Percentiles rank a stretch among this genome's conserved stretches.
Conservation (phyloP, 345 rosid species). For the Geranium rotundifolium region DNA sequence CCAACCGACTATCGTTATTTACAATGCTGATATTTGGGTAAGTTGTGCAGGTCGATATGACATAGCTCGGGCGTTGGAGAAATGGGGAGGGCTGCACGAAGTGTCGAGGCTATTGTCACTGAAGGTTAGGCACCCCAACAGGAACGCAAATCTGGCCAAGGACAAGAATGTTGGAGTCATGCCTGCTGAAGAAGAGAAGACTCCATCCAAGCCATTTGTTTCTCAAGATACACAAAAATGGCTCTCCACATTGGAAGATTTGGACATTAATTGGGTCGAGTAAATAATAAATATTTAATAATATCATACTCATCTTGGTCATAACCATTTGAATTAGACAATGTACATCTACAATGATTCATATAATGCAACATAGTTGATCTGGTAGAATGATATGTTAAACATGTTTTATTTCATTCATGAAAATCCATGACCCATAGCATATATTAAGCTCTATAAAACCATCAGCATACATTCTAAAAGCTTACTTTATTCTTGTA, state of each 20-base stretch:
- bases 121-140: slow-evolving; percentile 65
- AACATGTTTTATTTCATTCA: no score
- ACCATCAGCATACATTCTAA: no score
- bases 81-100: slow-evolving; percentile 92
- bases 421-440: no score
- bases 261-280: slow-evolving; percentile 76
- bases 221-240: slow-evolving; percentile 78
- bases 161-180: slow-evolving; percentile 20
- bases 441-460: no score
- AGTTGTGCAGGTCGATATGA: slow-evolving; percentile 68
- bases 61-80: slow-evolving; percentile 90
- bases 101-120: slow-evolving; percentile 70
- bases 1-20: no score
- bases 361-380: no score
- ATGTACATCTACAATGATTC: no score
- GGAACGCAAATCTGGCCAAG: slow-evolving; percentile 29
- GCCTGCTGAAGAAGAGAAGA: slow-evolving; percentile 8
- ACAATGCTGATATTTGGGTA: neutral
- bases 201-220: slow-evolving; percentile 29
- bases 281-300: neutral
- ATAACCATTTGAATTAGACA: no score
- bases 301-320: no score
- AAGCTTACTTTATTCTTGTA: no score
- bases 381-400: no score
- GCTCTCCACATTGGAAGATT: slow-evolving; percentile 49